Evolutionary conservation across 2,329 filamentous ascomycete genomes (phyloP).

Genomic region (Diplocarpon rosae): DNA sequence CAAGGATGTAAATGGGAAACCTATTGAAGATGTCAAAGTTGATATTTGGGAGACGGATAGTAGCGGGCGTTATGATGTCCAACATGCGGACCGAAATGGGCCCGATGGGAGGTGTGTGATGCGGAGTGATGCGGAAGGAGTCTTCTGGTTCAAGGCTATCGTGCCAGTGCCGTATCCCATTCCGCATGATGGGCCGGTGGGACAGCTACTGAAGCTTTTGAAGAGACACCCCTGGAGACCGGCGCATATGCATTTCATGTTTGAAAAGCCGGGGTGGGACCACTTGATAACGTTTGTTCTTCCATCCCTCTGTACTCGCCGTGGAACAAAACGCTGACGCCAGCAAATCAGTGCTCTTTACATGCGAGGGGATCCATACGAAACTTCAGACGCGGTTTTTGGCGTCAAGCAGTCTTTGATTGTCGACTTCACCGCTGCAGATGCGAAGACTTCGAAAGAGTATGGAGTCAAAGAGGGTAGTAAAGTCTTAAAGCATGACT

Average conservation of each 20-base stretch:
- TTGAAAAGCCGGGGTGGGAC: constrained; percentile 69
- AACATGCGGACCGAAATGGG: constrained; percentile 50
- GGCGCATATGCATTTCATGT: constrained; percentile 82
- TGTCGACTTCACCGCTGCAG: constrained; percentile 48
- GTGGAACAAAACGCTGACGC: neutral
- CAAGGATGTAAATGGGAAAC: constrained; percentile 50
- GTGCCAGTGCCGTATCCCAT: constrained; percentile 80
- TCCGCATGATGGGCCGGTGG: constrained; percentile 74
- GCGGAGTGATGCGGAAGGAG: constrained; percentile 56
- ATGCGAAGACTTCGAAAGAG: constrained; percentile 41
- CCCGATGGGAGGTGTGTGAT: constrained; percentile 67
- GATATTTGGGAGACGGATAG: constrained; percentile 82
- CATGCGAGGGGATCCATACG: constrained; percentile 66
- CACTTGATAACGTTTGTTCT: constrained; percentile 68
- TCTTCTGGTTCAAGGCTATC: constrained; percentile 79
- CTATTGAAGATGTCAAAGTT: constrained; percentile 56
- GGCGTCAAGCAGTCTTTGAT: constrained; percentile 73
- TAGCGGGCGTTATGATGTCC: constrained; percentile 73
- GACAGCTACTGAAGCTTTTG: constrained; percentile 53
- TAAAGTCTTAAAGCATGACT: constrained; percentile 59
- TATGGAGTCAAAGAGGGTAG: constrained; percentile 55
- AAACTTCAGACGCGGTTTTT: constrained; percentile 76
- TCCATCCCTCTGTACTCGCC: neutral
- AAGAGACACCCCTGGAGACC: constrained; percentile 70
- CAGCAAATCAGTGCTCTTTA: constrained; percentile 54